These are phyloP conservation scores for Rugosomyces carneus DNA, from an alignment of 1,284 basidiomycete genomes.

Conservation along the genomic window DNA sequence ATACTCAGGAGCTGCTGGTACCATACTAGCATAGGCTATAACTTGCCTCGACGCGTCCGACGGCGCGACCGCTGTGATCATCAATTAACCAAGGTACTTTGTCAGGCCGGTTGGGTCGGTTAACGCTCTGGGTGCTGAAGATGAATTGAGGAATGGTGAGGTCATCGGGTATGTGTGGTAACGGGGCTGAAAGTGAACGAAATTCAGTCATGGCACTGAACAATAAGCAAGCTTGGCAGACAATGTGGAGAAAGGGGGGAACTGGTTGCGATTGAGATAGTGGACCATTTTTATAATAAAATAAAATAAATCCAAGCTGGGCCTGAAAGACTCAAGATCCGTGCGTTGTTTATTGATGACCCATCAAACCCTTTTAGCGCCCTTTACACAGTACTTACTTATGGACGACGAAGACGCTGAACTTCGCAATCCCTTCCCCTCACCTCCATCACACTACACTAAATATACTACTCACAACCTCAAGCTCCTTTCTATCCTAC, in stretches of 20 bases:
- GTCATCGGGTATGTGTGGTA: constrained; percentile 60
- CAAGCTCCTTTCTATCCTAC: constrained; percentile 52
- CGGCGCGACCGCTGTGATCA: constrained; percentile 45
- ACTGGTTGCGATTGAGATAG: background rate
- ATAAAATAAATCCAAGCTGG: background rate
- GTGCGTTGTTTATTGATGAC: constrained; percentile 1
- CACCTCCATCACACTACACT: constrained; percentile 72
- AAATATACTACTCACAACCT: constrained; percentile 69
- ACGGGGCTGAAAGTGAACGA: constrained; percentile 27
- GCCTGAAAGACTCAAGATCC: constrained; percentile 5
- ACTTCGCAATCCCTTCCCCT: constrained; percentile 75
- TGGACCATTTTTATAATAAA: background rate
- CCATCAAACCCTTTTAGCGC: background rate
- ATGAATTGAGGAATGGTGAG: constrained; percentile 72
- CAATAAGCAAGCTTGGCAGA: background rate
- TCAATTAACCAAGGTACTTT: constrained; percentile 60
- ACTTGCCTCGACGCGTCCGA: constrained; percentile 47
- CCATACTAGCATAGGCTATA: background rate
- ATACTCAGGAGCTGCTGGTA: background rate
- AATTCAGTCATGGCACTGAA: constrained; percentile 46
- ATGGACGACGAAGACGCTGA: constrained; percentile 71
- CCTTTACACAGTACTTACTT: background rate
- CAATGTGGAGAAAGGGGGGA: background rate
- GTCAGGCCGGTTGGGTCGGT: constrained; percentile 39
- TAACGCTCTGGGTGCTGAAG: constrained; percentile 47